Evolutionary conservation across 495 filamentous ascomycete genomes (phyloP).

Genomic region (Podospora anserina): DNA sequence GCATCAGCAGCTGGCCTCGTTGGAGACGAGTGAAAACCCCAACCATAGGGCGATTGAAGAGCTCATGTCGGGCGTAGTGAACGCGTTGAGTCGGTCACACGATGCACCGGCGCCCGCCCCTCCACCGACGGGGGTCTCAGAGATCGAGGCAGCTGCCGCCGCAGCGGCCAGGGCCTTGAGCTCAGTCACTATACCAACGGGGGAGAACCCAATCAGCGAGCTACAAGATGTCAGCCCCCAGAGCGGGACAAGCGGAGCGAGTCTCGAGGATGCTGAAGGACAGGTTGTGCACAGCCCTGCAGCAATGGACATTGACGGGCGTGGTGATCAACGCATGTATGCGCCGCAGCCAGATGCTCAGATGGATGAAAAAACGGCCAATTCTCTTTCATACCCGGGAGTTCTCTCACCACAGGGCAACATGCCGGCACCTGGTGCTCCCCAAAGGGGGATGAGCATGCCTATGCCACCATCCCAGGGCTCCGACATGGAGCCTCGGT

Average conservation of each 20-base stretch:
- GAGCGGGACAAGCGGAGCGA: conserved; percentile 38
- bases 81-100: conserved; percentile 52
- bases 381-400: conserved; percentile 46
- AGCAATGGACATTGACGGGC: conserved; percentile 45
- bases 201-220: conserved; percentile 28
- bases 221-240: conserved; percentile 42
- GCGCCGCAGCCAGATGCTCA: conserved; percentile 42
- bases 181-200: conserved; percentile 36
- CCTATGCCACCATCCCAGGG: conserved; percentile 65
- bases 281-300: conserved; percentile 43
- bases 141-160: conserved; percentile 38
- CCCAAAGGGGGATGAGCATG: conserved; percentile 69
- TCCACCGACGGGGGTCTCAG: conserved; percentile 17
- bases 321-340: conserved; percentile 32
- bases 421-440: conserved; percentile 46
- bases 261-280: conserved; percentile 33
- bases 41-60: conserved; percentile 50
- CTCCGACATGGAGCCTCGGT: conserved; percentile 35
- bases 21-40: conserved; percentile 51
- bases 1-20: conserved; percentile 34
- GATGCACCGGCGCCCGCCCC: conserved; percentile 37
- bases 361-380: conserved; percentile 47
- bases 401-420: conserved; percentile 33
- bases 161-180: conserved; percentile 30
- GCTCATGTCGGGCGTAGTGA: conserved; percentile 51